phyloP scores from a whole-genome alignment of 108 stramenopile species.

The Conticribra weissflogii region DNA sequence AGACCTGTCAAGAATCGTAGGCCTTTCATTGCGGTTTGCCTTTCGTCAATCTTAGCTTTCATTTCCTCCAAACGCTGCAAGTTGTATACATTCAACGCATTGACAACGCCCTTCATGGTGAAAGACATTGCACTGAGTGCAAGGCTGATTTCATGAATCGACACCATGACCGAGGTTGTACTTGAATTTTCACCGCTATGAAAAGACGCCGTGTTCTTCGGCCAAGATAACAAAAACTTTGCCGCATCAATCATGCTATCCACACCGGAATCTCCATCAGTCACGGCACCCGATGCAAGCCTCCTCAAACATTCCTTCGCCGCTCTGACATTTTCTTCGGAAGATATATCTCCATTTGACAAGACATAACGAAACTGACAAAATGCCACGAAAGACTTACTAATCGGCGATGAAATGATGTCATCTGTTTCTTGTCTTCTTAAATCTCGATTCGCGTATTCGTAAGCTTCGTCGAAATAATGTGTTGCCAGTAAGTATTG shows the following conservation, averaged over 20 bases:
- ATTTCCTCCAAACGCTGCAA: slow-evolving; percentile 24
- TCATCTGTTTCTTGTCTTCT: slow-evolving; percentile 3
- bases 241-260: slow-evolving; percentile 53
- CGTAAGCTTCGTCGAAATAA: slow-evolving; percentile 53
- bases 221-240: slow-evolving; percentile 58
- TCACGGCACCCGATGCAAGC: slow-evolving; percentile 32
- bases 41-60: slow-evolving; percentile 29
- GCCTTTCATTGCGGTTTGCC: slow-evolving; percentile 28
- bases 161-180: background rate
- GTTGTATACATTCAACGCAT: slow-evolving; percentile 18
- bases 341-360: slow-evolving; percentile 21
- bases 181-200: background rate
- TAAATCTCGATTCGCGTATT: slow-evolving; percentile 28
- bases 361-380: slow-evolving; percentile 53
- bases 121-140: slow-evolving; percentile 54
- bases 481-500: slow-evolving; percentile 48
- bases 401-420: slow-evolving; percentile 45
- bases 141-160: slow-evolving; percentile 36
- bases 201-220: slow-evolving; percentile 28
- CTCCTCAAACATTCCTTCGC: slow-evolving; percentile 41
- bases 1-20: slow-evolving; percentile 24
- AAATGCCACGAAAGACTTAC: slow-evolving; percentile 59
- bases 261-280: slow-evolving; percentile 35
- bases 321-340: slow-evolving; percentile 23
- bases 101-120: slow-evolving; percentile 25